Base-by-base conservation (phyloP, 2,329 filamentous ascomycete species). In the Diaporthe capsici region DNA sequence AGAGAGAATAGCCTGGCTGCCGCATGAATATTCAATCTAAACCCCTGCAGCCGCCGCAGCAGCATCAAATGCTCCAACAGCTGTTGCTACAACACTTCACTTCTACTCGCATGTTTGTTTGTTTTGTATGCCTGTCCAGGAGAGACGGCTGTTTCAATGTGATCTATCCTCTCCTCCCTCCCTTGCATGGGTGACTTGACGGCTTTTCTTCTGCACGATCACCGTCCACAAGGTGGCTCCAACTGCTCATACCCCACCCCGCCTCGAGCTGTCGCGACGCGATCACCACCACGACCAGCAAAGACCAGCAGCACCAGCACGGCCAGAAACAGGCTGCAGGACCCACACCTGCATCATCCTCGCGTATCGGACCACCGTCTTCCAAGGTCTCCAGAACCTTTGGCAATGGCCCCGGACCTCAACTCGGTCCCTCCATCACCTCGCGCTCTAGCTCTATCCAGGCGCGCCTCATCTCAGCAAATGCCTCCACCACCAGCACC, bases 401-500 rank as follows among this genome's bases (percentile, higher is more conserved):
- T 72, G 25, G 22, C 77, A 80, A 90, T 90, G 88, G 25, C 51
- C 25, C 88, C 88, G 34, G 89, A 91, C 78, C 86, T 91, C 78
- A 90, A 91, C 83, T 87, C 88, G 25, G 88, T 91, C 17, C 87
- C 89, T 55, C 82, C 87, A 10, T 89, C 87, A 73, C 87, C 88
- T 70, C 86, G 85, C 77, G 81, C 85, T 51, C 83, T 87, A 47
- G 85, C 84, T 28, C 79, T 81, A 12, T 85, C 86, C 31, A 84
- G 86, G 67, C 87, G 88, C 65, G 81, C 85, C 57, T 88, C 88
- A 42, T 83, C 84, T 28, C 83, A 83, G 75, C 85, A 87, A 74
- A 87, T 87, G 84, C 81, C 85, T 68, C 83, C 85, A 55, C 84
- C 85, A 34, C 81, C 85, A 5, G 77, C 80, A 12, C 80, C 87